Evolutionary conservation across 352 stramenopile species (phyloP).

Genomic region (Globisporangium recalcitrans): DNA sequence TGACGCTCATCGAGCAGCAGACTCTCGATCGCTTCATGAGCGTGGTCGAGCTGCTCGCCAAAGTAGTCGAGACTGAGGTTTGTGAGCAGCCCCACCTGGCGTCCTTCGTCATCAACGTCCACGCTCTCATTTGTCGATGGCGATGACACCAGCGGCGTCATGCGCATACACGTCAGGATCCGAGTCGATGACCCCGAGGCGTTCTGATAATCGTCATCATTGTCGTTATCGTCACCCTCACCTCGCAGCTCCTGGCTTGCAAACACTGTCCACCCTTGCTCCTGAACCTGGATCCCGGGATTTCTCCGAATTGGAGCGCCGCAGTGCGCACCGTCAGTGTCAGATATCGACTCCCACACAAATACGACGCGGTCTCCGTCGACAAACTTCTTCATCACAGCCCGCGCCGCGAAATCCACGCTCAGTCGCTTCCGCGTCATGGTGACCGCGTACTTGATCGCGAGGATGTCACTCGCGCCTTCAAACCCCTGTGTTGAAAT

Average conservation of each 20-base stretch:
- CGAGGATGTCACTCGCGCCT: slow-evolving; percentile 15
- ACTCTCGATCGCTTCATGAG: slow-evolving; percentile 28
- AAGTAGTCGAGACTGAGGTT: slow-evolving; percentile 31
- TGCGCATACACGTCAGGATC: slow-evolving; percentile 27
- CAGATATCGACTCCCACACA: slow-evolving; percentile 23
- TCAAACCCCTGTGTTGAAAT: slow-evolving; percentile 10
- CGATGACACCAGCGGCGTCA: slow-evolving; percentile 22
- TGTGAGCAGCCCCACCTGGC: slow-evolving; percentile 24
- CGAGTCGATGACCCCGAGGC: slow-evolving; percentile 5
- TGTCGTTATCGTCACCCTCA: neutral
- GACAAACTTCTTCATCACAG: slow-evolving; percentile 27
- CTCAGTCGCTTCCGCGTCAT: slow-evolving; percentile 21
- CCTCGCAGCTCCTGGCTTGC: neutral
- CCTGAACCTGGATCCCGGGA: slow-evolving; percentile 4
- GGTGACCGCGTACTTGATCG: slow-evolving; percentile 27
- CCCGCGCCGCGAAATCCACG: slow-evolving; percentile 21
- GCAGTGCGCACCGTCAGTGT: slow-evolving; percentile 5
- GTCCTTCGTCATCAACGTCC: slow-evolving; percentile 6
- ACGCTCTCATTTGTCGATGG: neutral
- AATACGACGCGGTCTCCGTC: slow-evolving; percentile 21
- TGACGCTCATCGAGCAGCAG: slow-evolving; percentile 22
- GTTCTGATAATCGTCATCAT: neutral
- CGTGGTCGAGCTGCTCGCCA: slow-evolving; percentile 25
- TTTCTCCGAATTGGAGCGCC: neutral
- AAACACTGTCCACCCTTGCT: slow-evolving; percentile 9